Evolutionary conservation across 2,329 filamentous ascomycete genomes (phyloP), one percentile per base, ranked within the genome.

Genomic region (Sclerotinia trifoliorum): DNA sequence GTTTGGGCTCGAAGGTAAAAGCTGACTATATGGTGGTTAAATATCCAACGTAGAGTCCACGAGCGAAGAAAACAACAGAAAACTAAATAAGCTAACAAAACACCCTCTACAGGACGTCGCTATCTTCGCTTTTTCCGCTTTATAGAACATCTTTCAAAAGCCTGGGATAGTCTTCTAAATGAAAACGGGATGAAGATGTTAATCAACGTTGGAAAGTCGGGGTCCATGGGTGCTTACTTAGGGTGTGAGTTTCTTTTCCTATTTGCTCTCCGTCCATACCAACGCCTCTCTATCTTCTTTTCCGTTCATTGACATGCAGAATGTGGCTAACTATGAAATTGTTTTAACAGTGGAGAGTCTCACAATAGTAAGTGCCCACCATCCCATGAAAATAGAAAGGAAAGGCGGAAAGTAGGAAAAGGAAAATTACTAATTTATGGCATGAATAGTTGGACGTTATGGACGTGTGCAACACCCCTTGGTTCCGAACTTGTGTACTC

Each of bases 51-150:
- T 29, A 29, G 29, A 11, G 11, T 35, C 29, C 2, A 56, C 5
- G 29, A 17, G 32, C 5, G 29, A 56, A 56, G 11, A 11, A 11
- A 39, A 4, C 29, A 39, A 19, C 11, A 13, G 21, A 35, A 13
- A 1, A 19, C 8, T 6, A 17, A 39, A 4, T 19, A 19, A 24
- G 2, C 32, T 21, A 7, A 62, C 0, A 15, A 26, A 51, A 19
- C 15, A 39, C 6, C 8, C 4, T 13, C 35, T 51, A 57, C 44
- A 83, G 83, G 79, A 42, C 83, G 90, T 49, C 85, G 89, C 29
- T 88, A 86, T 78, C 83, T 92, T 75, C 86, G 90, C 17, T 80
- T 90, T 68, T 90, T 91, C 76, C 87, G 88, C 74, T 92, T 89
- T 76, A 78, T 90, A 65, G 86, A 87, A 57, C 83, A 82, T 61